Evolutionary conservation across 371 early-diverging fungal species (phyloP).

Genomic region (Lichtheimia hyalospora): DNA sequence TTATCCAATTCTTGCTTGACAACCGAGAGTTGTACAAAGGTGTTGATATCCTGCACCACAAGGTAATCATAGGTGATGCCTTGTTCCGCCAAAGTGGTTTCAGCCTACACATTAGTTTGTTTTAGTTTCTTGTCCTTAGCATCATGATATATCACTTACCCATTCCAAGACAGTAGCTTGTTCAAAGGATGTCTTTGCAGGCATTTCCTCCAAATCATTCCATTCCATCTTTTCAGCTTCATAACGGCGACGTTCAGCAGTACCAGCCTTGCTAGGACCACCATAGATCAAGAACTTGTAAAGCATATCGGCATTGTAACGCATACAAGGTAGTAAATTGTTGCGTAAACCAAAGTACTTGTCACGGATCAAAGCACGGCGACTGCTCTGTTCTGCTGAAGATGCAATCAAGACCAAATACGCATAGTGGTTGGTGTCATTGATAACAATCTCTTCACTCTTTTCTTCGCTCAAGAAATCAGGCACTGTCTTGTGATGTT

Average conservation of each 20-base stretch:
- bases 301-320: slow-evolving; percentile 36
- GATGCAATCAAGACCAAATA: slow-evolving; percentile 54
- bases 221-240: slow-evolving; percentile 61
- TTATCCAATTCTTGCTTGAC: slow-evolving; percentile 27
- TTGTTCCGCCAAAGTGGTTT: slow-evolving; percentile 17
- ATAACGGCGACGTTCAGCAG: slow-evolving; percentile 37
- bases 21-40: slow-evolving; percentile 27
- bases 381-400: slow-evolving; percentile 30
- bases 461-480: slow-evolving; percentile 14
- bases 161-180: slow-evolving; percentile 29
- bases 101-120: slow-evolving; percentile 18
- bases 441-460: slow-evolving; percentile 17
- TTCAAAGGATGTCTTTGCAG: slow-evolving; percentile 20
- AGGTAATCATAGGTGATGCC: slow-evolving; percentile 33
- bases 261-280: slow-evolving; percentile 24
- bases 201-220: slow-evolving; percentile 36
- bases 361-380: slow-evolving; percentile 48
- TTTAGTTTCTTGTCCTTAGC: not conserved
- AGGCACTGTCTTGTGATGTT: slow-evolving; percentile 12
- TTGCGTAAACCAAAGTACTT: slow-evolving; percentile 52
- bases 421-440: slow-evolving; percentile 39
- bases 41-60: slow-evolving; percentile 38
- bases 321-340: slow-evolving; percentile 48
- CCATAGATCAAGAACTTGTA: slow-evolving; percentile 57
- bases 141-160: slow-evolving; percentile 19